These are phyloP conservation scores for Sideroxylon spinosum DNA, from an alignment of 179 eudicot genomes.

Conservation along the genomic window DNA sequence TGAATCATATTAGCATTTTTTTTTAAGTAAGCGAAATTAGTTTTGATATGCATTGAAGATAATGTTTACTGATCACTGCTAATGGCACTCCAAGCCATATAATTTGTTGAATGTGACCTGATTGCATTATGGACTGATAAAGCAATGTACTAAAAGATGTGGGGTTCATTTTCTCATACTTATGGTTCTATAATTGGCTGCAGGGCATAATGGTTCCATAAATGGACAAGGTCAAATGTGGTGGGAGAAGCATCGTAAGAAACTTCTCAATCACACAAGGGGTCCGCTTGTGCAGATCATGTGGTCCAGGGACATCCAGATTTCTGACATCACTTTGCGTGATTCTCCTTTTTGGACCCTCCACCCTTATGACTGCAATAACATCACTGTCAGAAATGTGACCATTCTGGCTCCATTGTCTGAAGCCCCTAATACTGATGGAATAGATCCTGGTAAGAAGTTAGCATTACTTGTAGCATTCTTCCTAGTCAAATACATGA, in stretches of 20 bases:
- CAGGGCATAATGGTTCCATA: conserved; percentile 94
- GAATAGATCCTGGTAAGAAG: conserved; percentile 92
- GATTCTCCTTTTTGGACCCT: conserved; percentile 97
- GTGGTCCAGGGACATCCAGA: conserved; percentile 84
- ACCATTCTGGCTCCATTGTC: conserved; percentile 77
- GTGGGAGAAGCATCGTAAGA: conserved; percentile 81
- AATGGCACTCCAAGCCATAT: not conserved
- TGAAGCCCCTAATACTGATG: conserved; percentile 93
- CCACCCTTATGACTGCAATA: conserved; percentile 95
- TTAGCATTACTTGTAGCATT: not conserved
- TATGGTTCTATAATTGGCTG: conserved; percentile 13
- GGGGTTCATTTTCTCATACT: not conserved
- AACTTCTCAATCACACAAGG: conserved; percentile 81
- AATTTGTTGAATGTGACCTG: not conserved
- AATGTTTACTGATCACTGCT: not conserved
- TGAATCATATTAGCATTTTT: not conserved
- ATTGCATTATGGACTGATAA: not conserved
- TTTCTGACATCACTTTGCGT: conserved; percentile 70
- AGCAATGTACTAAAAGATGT: not conserved
- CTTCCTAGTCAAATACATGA: not conserved
- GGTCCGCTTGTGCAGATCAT: conserved; percentile 96
- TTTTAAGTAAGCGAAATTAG: not conserved
- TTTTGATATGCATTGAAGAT: not conserved
- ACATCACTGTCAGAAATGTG: conserved; percentile 67
- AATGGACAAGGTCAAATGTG: conserved; percentile 91